Evolutionary conservation across 495 filamentous ascomycete genomes (phyloP), one percentile per base, ranked within the genome.

Genomic region (Xylaria longipes): DNA sequence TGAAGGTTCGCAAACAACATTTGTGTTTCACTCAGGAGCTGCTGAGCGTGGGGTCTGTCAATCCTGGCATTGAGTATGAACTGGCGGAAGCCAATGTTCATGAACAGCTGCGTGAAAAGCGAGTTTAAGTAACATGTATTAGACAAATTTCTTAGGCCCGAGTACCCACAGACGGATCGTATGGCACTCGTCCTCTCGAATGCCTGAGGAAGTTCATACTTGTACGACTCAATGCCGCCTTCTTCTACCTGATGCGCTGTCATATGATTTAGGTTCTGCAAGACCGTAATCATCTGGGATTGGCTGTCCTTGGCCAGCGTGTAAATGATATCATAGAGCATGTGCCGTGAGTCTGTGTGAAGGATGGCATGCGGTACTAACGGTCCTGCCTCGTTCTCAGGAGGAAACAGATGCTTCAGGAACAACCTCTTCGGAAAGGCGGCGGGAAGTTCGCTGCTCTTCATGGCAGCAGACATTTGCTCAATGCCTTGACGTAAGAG

Each of bases 81-180:
- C 43, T 89, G 87, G 15, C 96, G 89, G 74, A 99, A 98, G 33
- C 88, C 87, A 45, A 92, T 80, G 76, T 99, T 98, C 95, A 98
- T 98, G 84, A 97, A 99, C 1, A 99, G 90, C 77, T 98, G 97
- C 2, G 94, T 96, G 71, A 98, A 88, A 5, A 99, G 85, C 0
- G 96, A 98, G 81, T 98, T 98, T 80, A 98, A 85, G 78, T 99
- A 99, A 82, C 96, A 99, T 8, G 96, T 98, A 77, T 97, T 97
- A 6, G 94, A 95, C 3, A 98, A 87, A 76, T 99, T 99, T 70
- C 84, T 87, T 3, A 99, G 80, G 3, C 96, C 96, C 22, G 93
- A 89, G 76, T 97, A 95, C 33, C 93, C 93, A 52, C 90, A 91
- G 17, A 87, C 79, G 1, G 93, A 90, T 71, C 94, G 88, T 41